phyloP scores from a whole-genome alignment of 192 early-diverging fungal species.

The Glomus cerebriforme region DNA sequence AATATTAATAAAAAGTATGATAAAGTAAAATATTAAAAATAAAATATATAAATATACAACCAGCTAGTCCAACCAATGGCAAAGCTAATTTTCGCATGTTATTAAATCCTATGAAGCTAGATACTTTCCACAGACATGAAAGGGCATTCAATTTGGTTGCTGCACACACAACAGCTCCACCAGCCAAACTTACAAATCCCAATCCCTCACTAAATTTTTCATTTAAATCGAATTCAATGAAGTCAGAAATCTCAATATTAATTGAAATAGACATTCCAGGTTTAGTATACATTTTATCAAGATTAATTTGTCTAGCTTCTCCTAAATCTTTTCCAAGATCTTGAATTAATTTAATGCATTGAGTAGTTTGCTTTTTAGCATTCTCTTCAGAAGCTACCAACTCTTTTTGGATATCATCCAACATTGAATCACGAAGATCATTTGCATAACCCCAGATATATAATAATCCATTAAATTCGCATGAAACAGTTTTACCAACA shows the following conservation, averaged over 20 bases:
- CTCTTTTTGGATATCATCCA: conserved; percentile 63
- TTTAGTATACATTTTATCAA: conserved; percentile 21
- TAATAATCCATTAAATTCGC: conserved; percentile 78
- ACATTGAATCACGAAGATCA: conserved; percentile 71
- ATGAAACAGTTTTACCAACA: conserved; percentile 65
- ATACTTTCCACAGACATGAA: conserved; percentile 43
- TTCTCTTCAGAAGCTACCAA: conserved; percentile 62
- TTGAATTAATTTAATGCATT: conserved; percentile 46
- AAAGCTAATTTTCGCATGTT: conserved; percentile 63
- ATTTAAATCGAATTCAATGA: conserved; percentile 51
- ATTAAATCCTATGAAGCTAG: conserved; percentile 62
- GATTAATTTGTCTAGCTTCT: neutral
- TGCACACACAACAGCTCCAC: conserved; percentile 45
- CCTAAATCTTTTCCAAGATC: conserved; percentile 38
- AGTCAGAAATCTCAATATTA: conserved; percentile 38
- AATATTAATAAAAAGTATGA: neutral
- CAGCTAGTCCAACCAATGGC: conserved; percentile 59
- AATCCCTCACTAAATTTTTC: conserved; percentile 42
- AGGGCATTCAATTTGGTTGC: conserved; percentile 50
- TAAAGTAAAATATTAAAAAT: neutral
- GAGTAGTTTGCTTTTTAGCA: conserved; percentile 47
- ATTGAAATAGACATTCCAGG: conserved; percentile 36
- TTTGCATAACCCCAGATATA: conserved; percentile 87
- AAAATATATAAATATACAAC: conserved; percentile 38
- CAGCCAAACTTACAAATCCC: conserved; percentile 39